Percentiles rank a stretch among this genome's conserved stretches.
Conservation (phyloP, 176 grass and related monocot species). For the Rhynchospora breviuscula region DNA sequence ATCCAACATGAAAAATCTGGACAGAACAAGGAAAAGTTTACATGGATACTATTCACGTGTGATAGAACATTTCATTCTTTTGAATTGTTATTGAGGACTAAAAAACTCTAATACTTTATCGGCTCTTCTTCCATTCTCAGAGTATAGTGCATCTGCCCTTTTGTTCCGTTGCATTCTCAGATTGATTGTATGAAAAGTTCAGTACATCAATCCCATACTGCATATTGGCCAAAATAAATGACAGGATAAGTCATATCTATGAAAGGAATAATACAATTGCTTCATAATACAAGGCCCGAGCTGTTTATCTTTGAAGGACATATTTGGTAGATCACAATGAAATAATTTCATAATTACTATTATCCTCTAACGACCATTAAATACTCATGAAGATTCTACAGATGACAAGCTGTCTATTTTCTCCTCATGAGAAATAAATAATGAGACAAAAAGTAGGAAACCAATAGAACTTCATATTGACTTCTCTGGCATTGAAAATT, state of each 20-base stretch:
- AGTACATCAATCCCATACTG: constrained; percentile 74
- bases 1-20: too few species aligned
- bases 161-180: constrained; percentile 40
- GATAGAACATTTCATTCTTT: not conserved
- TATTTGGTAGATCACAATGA: not conserved
- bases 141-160: constrained; percentile 48
- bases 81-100: not conserved
- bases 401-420: not conserved
- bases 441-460: not conserved
- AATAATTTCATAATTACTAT: not conserved
- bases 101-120: not conserved
- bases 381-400: constrained; percentile 6
- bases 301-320: not conserved
- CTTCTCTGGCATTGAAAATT: not conserved
- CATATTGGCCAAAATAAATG: constrained; percentile 12
- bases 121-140: constrained; percentile 22
- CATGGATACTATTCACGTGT: not conserved
- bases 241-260: not conserved
- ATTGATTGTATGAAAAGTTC: constrained; percentile 36
- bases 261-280: too few species aligned
- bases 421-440: not conserved
- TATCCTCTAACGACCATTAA: not conserved
- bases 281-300: not conserved
- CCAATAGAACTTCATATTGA: not conserved
- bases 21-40: too few species aligned